These are phyloP conservation scores for Penicillium sp. DNA, from an alignment of 2,329 filamentous ascomycete species.

Conservation along the genomic window DNA sequence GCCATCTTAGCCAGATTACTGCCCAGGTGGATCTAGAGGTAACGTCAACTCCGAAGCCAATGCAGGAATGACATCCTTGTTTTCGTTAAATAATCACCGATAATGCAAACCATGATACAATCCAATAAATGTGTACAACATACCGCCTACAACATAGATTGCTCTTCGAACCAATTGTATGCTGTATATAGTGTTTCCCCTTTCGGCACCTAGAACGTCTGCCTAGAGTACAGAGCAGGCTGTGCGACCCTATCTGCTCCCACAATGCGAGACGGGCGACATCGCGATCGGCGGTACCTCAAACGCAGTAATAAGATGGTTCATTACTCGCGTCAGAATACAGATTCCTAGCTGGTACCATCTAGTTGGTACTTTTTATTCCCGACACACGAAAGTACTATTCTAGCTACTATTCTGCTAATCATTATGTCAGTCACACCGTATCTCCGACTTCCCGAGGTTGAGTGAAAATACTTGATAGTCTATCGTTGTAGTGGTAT, in stretches of 20 bases:
- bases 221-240: background rate
- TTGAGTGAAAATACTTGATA: background rate
- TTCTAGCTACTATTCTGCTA: background rate
- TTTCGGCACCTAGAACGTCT: background rate
- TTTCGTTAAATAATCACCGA: background rate
- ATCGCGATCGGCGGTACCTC: conserved; percentile 14
- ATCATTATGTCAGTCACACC: background rate
- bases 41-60: background rate
- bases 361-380: background rate
- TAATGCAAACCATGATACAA: background rate
- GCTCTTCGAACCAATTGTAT: background rate
- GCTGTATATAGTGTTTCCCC: background rate
- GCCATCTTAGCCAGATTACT: background rate
- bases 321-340: background rate
- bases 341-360: background rate
- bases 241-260: background rate
- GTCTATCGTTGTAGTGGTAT: background rate
- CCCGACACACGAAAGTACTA: background rate
- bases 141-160: background rate
- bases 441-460: background rate
- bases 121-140: background rate
- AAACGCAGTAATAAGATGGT: background rate
- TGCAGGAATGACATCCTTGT: background rate
- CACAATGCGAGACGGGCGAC: conserved; percentile 4
- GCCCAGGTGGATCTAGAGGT: background rate